Base-by-base conservation (phyloP, 2,329 filamentous ascomycete genomes). In the Pseudogymnoascus sp. region DNA sequence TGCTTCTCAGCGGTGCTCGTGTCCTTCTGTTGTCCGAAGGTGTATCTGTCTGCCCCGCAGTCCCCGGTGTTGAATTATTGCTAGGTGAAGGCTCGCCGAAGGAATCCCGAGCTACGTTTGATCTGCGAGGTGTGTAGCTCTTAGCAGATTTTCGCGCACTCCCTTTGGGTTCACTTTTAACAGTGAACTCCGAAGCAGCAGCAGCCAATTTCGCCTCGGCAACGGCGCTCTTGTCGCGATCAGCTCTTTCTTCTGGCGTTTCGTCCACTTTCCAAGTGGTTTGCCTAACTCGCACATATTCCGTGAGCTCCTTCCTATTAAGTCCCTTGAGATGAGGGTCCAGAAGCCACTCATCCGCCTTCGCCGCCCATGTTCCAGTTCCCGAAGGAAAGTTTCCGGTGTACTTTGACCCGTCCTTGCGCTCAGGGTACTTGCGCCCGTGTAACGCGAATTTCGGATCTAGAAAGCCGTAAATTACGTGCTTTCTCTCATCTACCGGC, bases 321-420 rank as follows among this genome's bases (percentile, higher is more conserved):
- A 85, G 73, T 2, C 78, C 78, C 12, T 82, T 74, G 0, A 87
- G 78, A 62, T 85, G 82, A 6, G 79, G 71, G 2, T 81, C 79
- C 67, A 87, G 86, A 21, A 84, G 78, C 31, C 86, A 78, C 18
- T 81, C 77, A 62, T 85, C 81, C 66, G 86, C 86, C 0, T 83
- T 86, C 25, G 86, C 82, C 84, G 83, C 87, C 69, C 82, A 85
- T 60, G 82, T 83, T 21, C 83, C 83, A 1, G 83, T 81, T 0
- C 83, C 84, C 2, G 81, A 79, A 1, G 83, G 83, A 29, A 77
- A 74, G 40, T 75, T 70, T 5, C 77, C 74, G 29, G 86, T 74
- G 2, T 74, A 68, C 9, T 80, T 67, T 33, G 71, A 76, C 10
- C 82, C 82, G 2, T 73, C 69, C 21, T 79, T 77, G 48, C 79